Conservation (phyloP, 1,284 basidiomycete species). For the Baeospora myosura region DNA sequence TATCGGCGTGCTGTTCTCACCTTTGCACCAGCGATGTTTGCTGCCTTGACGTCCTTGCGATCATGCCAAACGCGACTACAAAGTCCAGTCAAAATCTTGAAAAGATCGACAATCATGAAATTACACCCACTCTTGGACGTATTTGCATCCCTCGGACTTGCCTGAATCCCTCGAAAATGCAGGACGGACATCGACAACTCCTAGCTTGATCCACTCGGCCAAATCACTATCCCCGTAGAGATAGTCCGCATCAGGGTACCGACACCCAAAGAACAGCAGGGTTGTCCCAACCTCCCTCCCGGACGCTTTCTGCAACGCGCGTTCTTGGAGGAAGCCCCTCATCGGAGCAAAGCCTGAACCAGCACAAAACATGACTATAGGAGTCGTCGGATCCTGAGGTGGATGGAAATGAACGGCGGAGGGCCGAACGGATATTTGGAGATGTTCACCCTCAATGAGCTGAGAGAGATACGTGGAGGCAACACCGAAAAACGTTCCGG, state of each 20-base stretch:
- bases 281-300: slow-evolving; percentile 37
- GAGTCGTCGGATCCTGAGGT: slow-evolving; percentile 33
- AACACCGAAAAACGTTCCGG: slow-evolving; percentile 36
- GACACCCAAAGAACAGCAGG: slow-evolving; percentile 45
- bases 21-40: slow-evolving; percentile 28
- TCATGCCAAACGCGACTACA: slow-evolving; percentile 40
- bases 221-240: slow-evolving; percentile 37
- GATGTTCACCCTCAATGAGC: slow-evolving; percentile 33
- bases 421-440: slow-evolving; percentile 39
- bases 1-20: slow-evolving; percentile 8
- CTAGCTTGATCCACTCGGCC: slow-evolving; percentile 34
- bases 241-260: slow-evolving; percentile 35
- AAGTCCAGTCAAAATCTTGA: slow-evolving; percentile 3
- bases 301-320: slow-evolving; percentile 38
- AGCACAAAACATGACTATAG: slow-evolving; percentile 43
- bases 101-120: background rate
- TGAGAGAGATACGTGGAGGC: slow-evolving; percentile 41
- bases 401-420: slow-evolving; percentile 40
- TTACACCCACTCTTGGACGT: slow-evolving; percentile 43
- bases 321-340: slow-evolving; percentile 48
- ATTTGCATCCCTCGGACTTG: slow-evolving; percentile 35
- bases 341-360: slow-evolving; percentile 47
- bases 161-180: slow-evolving; percentile 37
- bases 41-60: slow-evolving; percentile 25
- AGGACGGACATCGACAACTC: slow-evolving; percentile 41